Percentiles rank a stretch among this genome's conserved stretches.
Evolutionary conservation across 2,329 filamentous ascomycete species (phyloP).

Genomic region (Fusarium agapanthi): DNA sequence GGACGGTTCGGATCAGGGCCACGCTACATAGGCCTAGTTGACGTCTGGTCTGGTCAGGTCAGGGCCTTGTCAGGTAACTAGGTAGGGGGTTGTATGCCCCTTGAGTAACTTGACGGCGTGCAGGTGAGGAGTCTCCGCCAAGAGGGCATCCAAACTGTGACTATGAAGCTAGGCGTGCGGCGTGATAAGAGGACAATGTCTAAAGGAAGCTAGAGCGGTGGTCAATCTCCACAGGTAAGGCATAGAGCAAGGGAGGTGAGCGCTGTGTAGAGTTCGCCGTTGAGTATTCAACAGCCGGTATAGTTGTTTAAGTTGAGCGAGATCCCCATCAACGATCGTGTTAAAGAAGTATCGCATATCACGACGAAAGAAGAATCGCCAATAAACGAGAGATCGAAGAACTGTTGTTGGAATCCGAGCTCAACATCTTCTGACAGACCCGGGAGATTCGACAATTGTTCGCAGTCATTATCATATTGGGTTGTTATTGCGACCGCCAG

Average conservation of each 20-base stretch:
- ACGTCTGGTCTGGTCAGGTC: conserved; percentile 28
- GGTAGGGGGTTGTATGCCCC: conserved; percentile 15
- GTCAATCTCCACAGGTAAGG: conserved; percentile 30
- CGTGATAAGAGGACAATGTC: conserved; percentile 14
- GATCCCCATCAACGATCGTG: conserved; percentile 19
- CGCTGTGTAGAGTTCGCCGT: conserved; percentile 16
- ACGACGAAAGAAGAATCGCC: conserved; percentile 1
- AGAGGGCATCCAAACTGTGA: conserved; percentile 22
- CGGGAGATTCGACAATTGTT: neutral
- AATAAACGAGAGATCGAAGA: neutral
- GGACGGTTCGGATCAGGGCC: conserved; percentile 26
- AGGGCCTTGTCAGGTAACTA: conserved; percentile 22
- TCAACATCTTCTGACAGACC: neutral
- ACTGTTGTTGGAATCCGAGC: neutral
- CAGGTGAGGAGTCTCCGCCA: conserved; percentile 22
- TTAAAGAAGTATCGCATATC: conserved; percentile 3
- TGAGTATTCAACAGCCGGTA: conserved; percentile 2
- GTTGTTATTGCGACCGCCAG: neutral
- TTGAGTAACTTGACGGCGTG: conserved; percentile 17
- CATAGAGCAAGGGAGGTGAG: conserved; percentile 27
- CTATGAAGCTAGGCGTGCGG: conserved; percentile 23
- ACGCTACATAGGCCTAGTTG: conserved; percentile 15
- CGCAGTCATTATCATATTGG: neutral
- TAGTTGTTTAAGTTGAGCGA: conserved; percentile 36
- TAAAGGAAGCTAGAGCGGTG: conserved; percentile 18